Evolutionary conservation across 169 alveolate genomes (phyloP), one percentile per base, ranked within the genome.

Genomic region (Eimeria falciformis): DNA sequence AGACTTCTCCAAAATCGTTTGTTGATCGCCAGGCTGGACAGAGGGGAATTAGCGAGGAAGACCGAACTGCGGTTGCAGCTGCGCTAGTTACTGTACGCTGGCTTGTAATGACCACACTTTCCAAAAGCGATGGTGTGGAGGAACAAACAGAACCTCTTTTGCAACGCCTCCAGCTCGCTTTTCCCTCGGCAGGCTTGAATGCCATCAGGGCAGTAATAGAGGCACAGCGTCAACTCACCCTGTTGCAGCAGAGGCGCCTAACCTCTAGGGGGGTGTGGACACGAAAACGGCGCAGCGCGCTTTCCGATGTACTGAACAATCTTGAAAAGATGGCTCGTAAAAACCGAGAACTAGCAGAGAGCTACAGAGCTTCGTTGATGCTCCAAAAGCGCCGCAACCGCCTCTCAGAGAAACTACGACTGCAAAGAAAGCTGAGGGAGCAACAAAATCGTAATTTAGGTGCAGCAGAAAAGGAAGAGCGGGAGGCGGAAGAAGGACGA

Each of bases 151-250:
- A 14, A 25, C 25, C 56, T 43, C 12, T 46, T 58, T 45, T 18
- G 56, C 33, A n/a, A 18, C 85, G 85, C 14, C 65, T 75, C 43
- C 65, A 46, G 65, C 85, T n/a, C 23, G 65, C 66, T 3, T 75
- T 75, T 23, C 85, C 85, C n/a, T 7, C 23, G 11, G 85, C 85
- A n/a, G 85, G 43, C 12, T 43, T 7, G 37, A 46, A 75, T 18
- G 66, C 18, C 18, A 29, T 75, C 45, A 5, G 46, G 45, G 55
- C 7, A 14, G 23, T 75, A 3, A 14, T 43, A 45, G 40, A 23
- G 29, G 45, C 65, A 11, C 85, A 45, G 85, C 85, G 46, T 58
- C 85, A 75, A 65, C 85, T 45, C 23, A 75, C 33, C 66, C 65
- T 75, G 45, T 14, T 9, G 37, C 33, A 25, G n/a, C 85, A 75